These are phyloP conservation scores for Sistotremastrum suecicum DNA, from an alignment of 768 basidiomycete species.

Conservation along the genomic window DNA sequence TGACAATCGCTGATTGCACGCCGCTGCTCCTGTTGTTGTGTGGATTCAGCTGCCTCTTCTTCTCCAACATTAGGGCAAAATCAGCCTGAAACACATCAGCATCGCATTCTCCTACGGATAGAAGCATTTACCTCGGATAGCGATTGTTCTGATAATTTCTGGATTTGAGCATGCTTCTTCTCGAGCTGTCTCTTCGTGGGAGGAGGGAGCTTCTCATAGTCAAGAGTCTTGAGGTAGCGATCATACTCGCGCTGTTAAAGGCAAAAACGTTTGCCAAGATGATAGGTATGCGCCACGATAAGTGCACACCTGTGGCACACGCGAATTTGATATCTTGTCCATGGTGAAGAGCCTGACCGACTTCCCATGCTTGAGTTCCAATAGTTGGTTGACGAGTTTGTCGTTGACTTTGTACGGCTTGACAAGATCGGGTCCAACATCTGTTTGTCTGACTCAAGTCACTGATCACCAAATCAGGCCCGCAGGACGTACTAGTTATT, in stretches of 20 bases:
- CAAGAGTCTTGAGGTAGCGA: constrained; percentile 32
- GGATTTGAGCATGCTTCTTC: constrained; percentile 50
- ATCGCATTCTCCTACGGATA: constrained; percentile 6
- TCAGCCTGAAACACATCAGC: constrained; percentile 1
- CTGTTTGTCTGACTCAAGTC: constrained; percentile 19
- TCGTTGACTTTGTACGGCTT: constrained; percentile 67
- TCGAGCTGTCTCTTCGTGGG: constrained; percentile 56
- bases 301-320: constrained; percentile 43
- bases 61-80: constrained; percentile 11
- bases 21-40: constrained; percentile 11
- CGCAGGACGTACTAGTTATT: constrained; percentile 46
- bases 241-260: constrained; percentile 55
- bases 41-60: constrained; percentile 18
- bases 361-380: constrained; percentile 70
- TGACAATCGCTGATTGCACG: constrained; percentile 28
- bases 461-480: constrained; percentile 3
- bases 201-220: constrained; percentile 40
- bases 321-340: constrained; percentile 76
- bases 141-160: constrained; percentile 39
- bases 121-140: constrained; percentile 60
- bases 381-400: constrained; percentile 42
- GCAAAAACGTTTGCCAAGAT: background rate
- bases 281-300: background rate
- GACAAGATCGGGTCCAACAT: constrained; percentile 33
- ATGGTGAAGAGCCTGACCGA: constrained; percentile 49